Percentiles rank a stretch among this genome's conserved stretches.
Evolutionary conservation across 768 basidiomycete species (phyloP).

Genomic region (Termitomyces sp.): DNA sequence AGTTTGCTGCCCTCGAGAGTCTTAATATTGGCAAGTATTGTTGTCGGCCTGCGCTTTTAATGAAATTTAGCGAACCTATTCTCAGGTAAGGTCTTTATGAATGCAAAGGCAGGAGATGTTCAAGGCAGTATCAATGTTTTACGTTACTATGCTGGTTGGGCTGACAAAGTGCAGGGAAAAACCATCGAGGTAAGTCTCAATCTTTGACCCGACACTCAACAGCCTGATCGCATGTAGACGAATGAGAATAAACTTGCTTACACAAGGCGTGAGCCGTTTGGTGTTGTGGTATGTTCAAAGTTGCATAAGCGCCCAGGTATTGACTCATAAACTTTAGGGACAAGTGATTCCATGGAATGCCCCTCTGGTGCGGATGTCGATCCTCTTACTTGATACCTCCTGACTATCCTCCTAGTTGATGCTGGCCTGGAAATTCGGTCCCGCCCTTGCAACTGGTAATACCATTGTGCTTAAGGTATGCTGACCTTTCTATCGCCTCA

Average conservation of each 20-base stretch:
- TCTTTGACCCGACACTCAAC: no score
- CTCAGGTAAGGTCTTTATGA: conserved; percentile 48
- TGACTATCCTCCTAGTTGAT: conserved; percentile 11
- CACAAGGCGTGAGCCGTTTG: conserved; percentile 48
- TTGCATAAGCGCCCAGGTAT: neutral
- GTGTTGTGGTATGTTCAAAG: conserved; percentile 30
- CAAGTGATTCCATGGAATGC: conserved; percentile 59
- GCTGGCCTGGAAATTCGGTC: conserved; percentile 23
- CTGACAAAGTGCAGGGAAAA: conserved; percentile 74
- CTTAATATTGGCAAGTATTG: conserved; percentile 17
- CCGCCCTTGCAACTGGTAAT: conserved; percentile 42
- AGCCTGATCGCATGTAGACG: conserved; percentile 11
- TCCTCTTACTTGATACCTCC: neutral
- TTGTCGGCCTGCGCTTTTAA: neutral
- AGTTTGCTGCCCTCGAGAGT: conserved; percentile 23
- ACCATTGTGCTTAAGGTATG: conserved; percentile 47
- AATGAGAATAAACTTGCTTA: conserved; percentile 22
- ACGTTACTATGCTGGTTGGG: conserved; percentile 81
- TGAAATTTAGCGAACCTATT: neutral
- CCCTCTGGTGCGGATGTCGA: conserved; percentile 16
- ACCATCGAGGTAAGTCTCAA: conserved; percentile 45
- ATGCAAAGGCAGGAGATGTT: conserved; percentile 44
- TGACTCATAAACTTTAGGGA: conserved; percentile 13
- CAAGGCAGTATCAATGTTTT: conserved; percentile 39
- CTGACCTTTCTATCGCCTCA: no score